Conservation (phyloP, 805 yeast genomes). For the Starmerella powellii region DNA sequence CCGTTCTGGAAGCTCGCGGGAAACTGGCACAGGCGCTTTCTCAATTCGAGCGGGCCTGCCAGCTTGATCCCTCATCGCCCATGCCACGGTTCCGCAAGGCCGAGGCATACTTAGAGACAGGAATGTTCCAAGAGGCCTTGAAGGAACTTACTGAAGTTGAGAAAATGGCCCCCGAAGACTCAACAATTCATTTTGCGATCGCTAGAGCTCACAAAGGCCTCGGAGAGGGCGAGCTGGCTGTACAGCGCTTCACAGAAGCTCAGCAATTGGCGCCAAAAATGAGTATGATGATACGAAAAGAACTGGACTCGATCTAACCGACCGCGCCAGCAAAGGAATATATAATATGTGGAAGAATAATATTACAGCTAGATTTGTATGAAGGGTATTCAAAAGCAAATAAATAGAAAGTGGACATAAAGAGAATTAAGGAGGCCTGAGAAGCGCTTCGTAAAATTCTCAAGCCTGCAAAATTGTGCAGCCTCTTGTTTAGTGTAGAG, state of each 20-base stretch:
- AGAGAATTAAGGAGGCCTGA: too few species aligned
- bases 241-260: conserved; percentile 78
- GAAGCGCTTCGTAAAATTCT: too few species aligned
- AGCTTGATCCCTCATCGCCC: conserved; percentile 73
- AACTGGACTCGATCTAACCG: conserved; percentile 40
- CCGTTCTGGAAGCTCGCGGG: conserved; percentile 71
- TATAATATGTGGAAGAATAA: background rate
- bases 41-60: conserved; percentile 73
- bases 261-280: conserved; percentile 75
- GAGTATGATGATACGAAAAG: conserved; percentile 44
- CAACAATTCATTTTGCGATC: conserved; percentile 76
- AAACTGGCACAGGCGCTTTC: conserved; percentile 59
- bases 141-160: conserved; percentile 60
- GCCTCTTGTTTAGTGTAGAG: too few species aligned
- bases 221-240: conserved; percentile 63
- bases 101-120: conserved; percentile 60
- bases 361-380: too few species aligned
- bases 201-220: conserved; percentile 77
- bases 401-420: background rate
- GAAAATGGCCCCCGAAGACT: conserved; percentile 83
- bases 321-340: background rate
- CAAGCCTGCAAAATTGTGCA: too few species aligned
- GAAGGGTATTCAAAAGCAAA: background rate
- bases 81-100: conserved; percentile 83
- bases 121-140: conserved; percentile 59